phyloP scores from a whole-genome alignment of 2,329 filamentous ascomycete genomes.

The Claviceps monticola region DNA sequence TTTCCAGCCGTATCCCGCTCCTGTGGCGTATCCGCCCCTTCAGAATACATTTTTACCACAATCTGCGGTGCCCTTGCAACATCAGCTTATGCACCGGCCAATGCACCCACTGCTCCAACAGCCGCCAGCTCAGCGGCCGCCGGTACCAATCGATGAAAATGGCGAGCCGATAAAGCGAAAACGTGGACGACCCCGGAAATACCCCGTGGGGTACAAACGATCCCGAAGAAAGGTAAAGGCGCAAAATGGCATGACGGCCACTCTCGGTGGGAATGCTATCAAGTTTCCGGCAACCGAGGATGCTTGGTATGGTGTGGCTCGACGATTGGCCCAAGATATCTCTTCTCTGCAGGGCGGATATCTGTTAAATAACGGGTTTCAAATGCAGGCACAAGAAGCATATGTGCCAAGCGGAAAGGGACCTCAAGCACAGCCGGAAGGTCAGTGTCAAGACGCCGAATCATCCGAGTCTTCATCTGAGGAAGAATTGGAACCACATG shows the following conservation, averaged over 20 bases:
- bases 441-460: not conserved
- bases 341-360: conserved; percentile 6
- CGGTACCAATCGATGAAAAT: not conserved
- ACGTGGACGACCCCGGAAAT: conserved; percentile 11
- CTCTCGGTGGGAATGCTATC: conserved; percentile 1
- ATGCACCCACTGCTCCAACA: conserved; percentile 4
- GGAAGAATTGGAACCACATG: not conserved
- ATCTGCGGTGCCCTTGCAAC: conserved; percentile 1
- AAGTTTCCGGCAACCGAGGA: conserved; percentile 8
- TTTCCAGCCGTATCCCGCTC: conserved; percentile 3
- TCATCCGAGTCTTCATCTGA: not conserved
- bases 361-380: conserved; percentile 3
- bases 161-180: conserved; percentile 8
- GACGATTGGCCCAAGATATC: conserved; percentile 5
- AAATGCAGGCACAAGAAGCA: conserved; percentile 1
- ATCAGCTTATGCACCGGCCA: not conserved
- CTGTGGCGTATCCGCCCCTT: conserved; percentile 1
- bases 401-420: not conserved
- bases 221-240: conserved; percentile 3
- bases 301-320: conserved; percentile 7
- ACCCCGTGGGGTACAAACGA: conserved; percentile 5
- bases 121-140: not conserved
- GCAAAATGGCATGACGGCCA: conserved; percentile 5
- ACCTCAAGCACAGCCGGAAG: not conserved
- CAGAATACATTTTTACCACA: conserved; percentile 2